These are phyloP conservation scores for Cyathus striatus DNA, from an alignment of 768 basidiomycete species.

Conservation along the genomic window DNA sequence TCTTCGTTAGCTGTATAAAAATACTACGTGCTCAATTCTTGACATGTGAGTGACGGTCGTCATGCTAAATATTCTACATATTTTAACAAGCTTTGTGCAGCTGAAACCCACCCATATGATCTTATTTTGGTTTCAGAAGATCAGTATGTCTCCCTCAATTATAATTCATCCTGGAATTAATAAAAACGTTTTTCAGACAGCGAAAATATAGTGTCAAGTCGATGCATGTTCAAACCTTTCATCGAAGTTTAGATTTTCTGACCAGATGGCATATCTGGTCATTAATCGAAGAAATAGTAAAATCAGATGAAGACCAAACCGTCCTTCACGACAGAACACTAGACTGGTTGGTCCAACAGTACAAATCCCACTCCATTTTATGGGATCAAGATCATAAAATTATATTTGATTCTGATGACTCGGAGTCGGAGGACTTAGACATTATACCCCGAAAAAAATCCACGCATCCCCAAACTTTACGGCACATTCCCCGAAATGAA, in stretches of 20 bases:
- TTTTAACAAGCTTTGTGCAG: slow-evolving; percentile 3
- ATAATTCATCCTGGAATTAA: neutral
- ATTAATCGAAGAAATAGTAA: slow-evolving; percentile 39
- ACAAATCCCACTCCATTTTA: slow-evolving; percentile 20
- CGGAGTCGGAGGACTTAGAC: slow-evolving; percentile 21
- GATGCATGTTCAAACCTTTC: slow-evolving; percentile 39
- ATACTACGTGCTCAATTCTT: slow-evolving; percentile 34
- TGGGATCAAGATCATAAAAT: slow-evolving; percentile 24
- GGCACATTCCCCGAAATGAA: slow-evolving; percentile 45
- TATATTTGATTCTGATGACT: slow-evolving; percentile 23
- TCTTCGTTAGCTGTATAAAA: slow-evolving; percentile 38
- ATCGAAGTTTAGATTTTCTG: slow-evolving; percentile 42
- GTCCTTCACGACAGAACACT: slow-evolving; percentile 35
- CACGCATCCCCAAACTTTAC: no score
- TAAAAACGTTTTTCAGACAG: slow-evolving; percentile 17
- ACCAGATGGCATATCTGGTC: slow-evolving; percentile 43
- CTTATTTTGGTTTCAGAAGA: slow-evolving; percentile 16
- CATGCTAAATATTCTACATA: neutral
- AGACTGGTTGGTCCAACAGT: slow-evolving; percentile 43
- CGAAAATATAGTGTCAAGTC: slow-evolving; percentile 41
- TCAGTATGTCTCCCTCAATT: slow-evolving; percentile 6
- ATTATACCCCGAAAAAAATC: slow-evolving; percentile 28
- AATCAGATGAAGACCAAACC: slow-evolving; percentile 23
- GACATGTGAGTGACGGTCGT: slow-evolving; percentile 20
- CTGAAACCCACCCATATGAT: slow-evolving; percentile 5